Base-by-base conservation (phyloP, 2,329 filamentous ascomycete species). In the Rosellinia necatrix region DNA sequence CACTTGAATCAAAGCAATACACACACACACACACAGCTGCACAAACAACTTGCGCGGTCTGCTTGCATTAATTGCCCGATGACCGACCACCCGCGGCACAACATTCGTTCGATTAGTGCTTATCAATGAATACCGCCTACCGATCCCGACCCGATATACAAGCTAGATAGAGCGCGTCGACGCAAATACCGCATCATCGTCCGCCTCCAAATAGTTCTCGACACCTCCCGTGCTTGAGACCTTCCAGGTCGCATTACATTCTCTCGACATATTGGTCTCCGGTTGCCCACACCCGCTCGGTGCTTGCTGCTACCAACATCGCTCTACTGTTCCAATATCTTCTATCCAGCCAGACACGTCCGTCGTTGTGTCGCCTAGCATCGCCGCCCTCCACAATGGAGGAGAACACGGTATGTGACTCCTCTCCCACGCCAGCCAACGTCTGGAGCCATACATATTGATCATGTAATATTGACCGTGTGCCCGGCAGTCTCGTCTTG, bases 331-430 rank as follows among this genome's bases (percentile, higher is more conserved):
- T 30, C 44, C 43, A 35, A 58, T 58, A 35, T 60, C 56, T 56
- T 41, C 25, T 25, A 13, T 50, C 40, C 8, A 6, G 15, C 19
- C 21, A 9, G 6, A n/a, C n/a, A n/a, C n/a, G n/a, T n/a, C n/a
- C n/a, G n/a, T n/a, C n/a, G n/a, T n/a, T n/a, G n/a, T n/a, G n/a
- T n/a, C n/a, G n/a, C n/a, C n/a, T n/a, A n/a, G n/a, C n/a, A n/a
- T n/a, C n/a, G n/a, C n/a, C n/a, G n/a, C n/a, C n/a, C n/a, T n/a
- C n/a, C 41, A 58, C 24, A 4, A 69, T 69, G 66, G 66, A 69
- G 42, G 66, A 64, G 19, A 67, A 61, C 17, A 30, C 44, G 50
- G 67, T 69, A 67, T 46, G 63, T 19, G 13, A 21, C 10, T 34
- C 37, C 13, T 19, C 13, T 12, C 3, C 38, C 12, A 27, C 21